A percentile compares a stretch with the other conserved stretches of the same genome.
These are phyloP conservation scores for Berberis thunbergii DNA, from an alignment of 164 flowering plant species.

Conservation along the genomic window DNA sequence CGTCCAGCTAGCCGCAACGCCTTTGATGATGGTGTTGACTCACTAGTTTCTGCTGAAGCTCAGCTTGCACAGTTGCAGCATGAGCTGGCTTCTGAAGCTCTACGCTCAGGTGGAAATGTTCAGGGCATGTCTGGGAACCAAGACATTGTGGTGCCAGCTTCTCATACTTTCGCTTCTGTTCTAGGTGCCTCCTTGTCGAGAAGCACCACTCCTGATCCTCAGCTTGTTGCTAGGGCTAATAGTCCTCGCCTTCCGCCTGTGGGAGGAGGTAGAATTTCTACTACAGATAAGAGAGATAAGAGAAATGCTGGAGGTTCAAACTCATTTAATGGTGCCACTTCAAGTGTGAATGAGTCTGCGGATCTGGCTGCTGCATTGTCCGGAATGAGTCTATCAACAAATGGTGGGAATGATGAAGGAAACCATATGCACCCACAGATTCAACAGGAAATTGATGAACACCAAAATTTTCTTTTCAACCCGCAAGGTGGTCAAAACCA, in stretches of 20 bases:
- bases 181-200: slow-evolving; percentile 67
- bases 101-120: slow-evolving; percentile 2
- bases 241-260: slow-evolving; percentile 73
- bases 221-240: slow-evolving; percentile 51
- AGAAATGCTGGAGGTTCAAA: slow-evolving; percentile 11
- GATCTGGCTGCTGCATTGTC: slow-evolving; percentile 61
- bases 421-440: slow-evolving; percentile 27
- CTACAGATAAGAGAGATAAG: slow-evolving; percentile 36
- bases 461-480: slow-evolving; percentile 31
- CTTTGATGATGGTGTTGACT: slow-evolving; percentile 42
- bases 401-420: slow-evolving; percentile 33
- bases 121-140: slow-evolving; percentile 6
- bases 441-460: slow-evolving; percentile 38
- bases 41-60: slow-evolving; percentile 29
- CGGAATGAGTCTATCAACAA: slow-evolving; percentile 54
- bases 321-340: slow-evolving; percentile 34
- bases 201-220: slow-evolving; percentile 78
- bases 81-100: slow-evolving; percentile 30
- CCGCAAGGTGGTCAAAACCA: slow-evolving; percentile 36
- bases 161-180: slow-evolving; percentile 65
- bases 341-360: slow-evolving; percentile 36
- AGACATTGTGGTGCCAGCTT: slow-evolving; percentile 25
- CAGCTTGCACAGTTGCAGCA: slow-evolving; percentile 44
- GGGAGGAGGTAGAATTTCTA: slow-evolving; percentile 41
- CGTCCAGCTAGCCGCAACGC: slow-evolving; percentile 75